phyloP scores from a whole-genome alignment of 225 moss, liverwort and hornwort species.

The Antitrichia curtipendula region DNA sequence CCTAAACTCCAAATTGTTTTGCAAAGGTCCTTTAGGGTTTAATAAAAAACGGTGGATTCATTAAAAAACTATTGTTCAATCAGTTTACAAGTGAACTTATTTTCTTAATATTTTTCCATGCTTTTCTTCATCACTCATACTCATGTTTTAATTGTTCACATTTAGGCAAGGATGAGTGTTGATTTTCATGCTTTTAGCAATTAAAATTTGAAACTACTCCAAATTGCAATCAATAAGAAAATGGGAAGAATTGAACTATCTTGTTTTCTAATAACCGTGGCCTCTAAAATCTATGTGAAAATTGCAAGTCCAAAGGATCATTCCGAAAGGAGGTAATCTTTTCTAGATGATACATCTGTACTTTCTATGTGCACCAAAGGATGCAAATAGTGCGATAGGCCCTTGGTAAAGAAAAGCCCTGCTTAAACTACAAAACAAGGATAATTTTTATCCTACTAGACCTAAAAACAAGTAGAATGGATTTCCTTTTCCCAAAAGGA shows the following conservation, averaged over 20 bases:
- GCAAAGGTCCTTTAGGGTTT: too few relatives aligned
- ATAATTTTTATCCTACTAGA: not conserved
- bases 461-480: not conserved
- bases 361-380: not conserved
- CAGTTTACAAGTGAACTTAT: fast-evolving
- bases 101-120: fast-evolving
- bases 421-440: not conserved
- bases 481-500: not conserved
- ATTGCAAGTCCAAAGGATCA: too few relatives aligned
- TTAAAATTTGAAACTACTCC: not conserved
- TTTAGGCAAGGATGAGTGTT: fast-evolving
- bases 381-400: not conserved
- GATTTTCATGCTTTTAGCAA: not conserved
- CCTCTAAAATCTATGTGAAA: not conserved
- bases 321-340: too few relatives aligned
- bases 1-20: too few relatives aligned
- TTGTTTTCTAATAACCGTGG: not conserved
- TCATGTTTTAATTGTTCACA: not conserved
- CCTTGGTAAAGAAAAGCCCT: fast-evolving
- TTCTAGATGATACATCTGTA: fast-evolving
- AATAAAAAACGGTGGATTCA: not conserved
- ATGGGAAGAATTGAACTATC: fast-evolving
- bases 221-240: not conserved
- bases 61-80: not conserved
- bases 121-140: not conserved